phyloP scores from a whole-genome alignment of 108 stramenopile species.

The Conticribra guillardii region DNA sequence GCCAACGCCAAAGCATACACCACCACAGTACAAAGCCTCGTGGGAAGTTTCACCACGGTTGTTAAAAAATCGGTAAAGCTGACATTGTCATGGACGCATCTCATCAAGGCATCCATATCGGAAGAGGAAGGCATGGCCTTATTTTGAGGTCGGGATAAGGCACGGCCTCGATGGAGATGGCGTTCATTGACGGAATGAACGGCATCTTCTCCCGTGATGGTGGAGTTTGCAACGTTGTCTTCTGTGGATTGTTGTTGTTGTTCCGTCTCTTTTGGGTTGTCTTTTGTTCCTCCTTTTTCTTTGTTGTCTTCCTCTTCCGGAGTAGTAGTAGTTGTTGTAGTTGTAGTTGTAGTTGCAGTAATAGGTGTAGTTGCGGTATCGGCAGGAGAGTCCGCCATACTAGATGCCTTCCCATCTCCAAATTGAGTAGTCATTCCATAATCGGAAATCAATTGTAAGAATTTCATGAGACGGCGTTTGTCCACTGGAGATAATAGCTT shows the following conservation, averaged over 20 bases:
- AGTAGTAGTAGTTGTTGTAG: no score
- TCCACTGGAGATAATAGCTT: constrained; percentile 83
- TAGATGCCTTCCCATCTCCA: constrained; percentile 16
- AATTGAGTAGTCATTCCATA: constrained; percentile 55
- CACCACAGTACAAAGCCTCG: constrained; percentile 54
- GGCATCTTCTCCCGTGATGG: constrained; percentile 41
- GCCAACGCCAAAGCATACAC: constrained; percentile 76
- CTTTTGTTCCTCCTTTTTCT: no score
- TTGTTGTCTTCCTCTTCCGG: no score
- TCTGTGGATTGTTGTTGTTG: no score
- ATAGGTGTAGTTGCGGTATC: no score
- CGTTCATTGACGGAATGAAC: constrained; percentile 84
- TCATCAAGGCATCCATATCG: constrained; percentile 59
- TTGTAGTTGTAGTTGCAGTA: no score
- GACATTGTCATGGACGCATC: constrained; percentile 58
- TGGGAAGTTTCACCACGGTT: constrained; percentile 62
- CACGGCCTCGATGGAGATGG: constrained; percentile 83
- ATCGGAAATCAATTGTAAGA: constrained; percentile 85
- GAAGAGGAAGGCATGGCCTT: constrained; percentile 68
- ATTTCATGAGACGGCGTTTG: constrained; percentile 93
- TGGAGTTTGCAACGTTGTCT: no score
- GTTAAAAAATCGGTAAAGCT: constrained; percentile 64
- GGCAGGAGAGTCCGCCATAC: background rate
- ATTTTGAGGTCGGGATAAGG: constrained; percentile 91
- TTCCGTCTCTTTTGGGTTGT: no score